A percentile compares a stretch with the other conserved stretches of the same genome.
phyloP scores from a whole-genome alignment of 768 basidiomycete genomes.

The Boletus barrowsii region DNA sequence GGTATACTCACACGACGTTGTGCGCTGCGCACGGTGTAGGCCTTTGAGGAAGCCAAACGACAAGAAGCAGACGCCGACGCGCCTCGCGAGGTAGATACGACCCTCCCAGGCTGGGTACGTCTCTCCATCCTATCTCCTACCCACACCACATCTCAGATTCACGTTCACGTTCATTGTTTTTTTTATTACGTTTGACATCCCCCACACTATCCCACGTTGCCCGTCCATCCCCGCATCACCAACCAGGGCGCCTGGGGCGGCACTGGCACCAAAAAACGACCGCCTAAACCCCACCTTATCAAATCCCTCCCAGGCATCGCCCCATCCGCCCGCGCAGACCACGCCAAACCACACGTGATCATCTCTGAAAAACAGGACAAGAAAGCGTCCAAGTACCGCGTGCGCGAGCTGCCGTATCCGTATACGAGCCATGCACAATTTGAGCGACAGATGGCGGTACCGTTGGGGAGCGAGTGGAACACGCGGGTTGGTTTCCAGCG shows the following conservation, averaged over 20 bases:
- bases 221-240: neutral
- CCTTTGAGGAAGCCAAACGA: conserved; percentile 82
- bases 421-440: conserved; percentile 94
- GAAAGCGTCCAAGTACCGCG: conserved; percentile 85
- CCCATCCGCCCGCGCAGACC: conserved; percentile 77
- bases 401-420: conserved; percentile 91
- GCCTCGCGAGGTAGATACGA: conserved; percentile 82
- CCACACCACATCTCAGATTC: too few relatives aligned
- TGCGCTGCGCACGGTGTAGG: conserved; percentile 40
- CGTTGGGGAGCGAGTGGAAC: conserved; percentile 92
- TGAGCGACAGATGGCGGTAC: conserved; percentile 76
- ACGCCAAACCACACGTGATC: conserved; percentile 83
- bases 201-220: neutral
- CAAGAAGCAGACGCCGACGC: conserved; percentile 84
- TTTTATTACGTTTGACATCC: too few relatives aligned
- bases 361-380: conserved; percentile 95
- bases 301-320: conserved; percentile 83
- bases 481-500: conserved; percentile 81
- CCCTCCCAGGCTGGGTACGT: conserved; percentile 92
- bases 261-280: conserved; percentile 55
- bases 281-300: conserved; percentile 68
- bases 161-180: neutral
- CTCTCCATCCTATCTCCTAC: neutral
- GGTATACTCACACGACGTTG: neutral
- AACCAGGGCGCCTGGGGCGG: conserved; percentile 91